Evolutionary conservation across 768 basidiomycete genomes (phyloP).

Genomic region (Phanerochaete sordida): DNA sequence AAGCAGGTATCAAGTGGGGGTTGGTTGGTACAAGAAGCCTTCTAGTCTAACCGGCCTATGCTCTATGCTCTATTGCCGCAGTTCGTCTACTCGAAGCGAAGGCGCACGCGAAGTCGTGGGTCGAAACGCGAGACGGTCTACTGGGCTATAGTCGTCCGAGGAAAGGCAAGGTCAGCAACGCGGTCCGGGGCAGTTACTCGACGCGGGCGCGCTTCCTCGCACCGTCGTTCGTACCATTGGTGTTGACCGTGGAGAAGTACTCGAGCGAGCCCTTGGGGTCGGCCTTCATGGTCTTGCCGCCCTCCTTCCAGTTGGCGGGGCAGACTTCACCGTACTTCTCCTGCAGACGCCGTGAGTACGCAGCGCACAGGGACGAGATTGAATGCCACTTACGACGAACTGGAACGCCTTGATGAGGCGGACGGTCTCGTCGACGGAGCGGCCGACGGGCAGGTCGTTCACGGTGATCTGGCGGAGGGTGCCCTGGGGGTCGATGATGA

Average conservation of each 20-base stretch:
- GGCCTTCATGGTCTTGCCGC: constrained; percentile 77
- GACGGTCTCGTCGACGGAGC: constrained; percentile 90
- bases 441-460: constrained; percentile 93
- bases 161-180: constrained; percentile 9
- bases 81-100: background rate
- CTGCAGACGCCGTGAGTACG: constrained; percentile 31
- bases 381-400: constrained; percentile 64
- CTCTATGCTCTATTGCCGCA: background rate
- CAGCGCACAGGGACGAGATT: background rate
- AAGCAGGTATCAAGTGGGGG: background rate
- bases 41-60: background rate
- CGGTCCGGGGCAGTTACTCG: constrained; percentile 31
- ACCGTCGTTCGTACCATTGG: constrained; percentile 24
- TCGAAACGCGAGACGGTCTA: background rate
- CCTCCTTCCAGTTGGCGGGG: constrained; percentile 87
- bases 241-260: constrained; percentile 51
- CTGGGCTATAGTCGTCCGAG: background rate
- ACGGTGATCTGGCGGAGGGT: constrained; percentile 77
- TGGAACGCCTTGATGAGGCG: constrained; percentile 94
- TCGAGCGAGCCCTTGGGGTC: constrained; percentile 71
- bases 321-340: constrained; percentile 92
- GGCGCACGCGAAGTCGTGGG: background rate
- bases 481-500: constrained; percentile 85
- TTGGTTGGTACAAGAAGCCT: background rate
- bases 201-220: constrained; percentile 59